Evolutionary conservation across 768 basidiomycete species (phyloP).

Genomic region (Agrocybe pediades): DNA sequence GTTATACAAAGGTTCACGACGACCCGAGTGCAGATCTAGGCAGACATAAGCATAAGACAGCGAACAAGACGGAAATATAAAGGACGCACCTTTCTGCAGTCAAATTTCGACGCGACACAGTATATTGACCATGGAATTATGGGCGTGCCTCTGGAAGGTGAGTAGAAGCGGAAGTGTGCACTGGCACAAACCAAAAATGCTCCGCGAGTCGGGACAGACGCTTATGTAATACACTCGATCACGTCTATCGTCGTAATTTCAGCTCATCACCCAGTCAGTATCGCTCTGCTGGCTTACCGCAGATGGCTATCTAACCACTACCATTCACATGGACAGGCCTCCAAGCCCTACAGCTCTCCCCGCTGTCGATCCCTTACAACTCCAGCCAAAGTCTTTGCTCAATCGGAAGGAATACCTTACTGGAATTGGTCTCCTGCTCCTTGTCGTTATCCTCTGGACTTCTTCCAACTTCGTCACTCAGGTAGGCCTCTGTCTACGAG

Average conservation of each 20-base stretch:
- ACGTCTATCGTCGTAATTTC: neutral
- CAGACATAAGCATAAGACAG: neutral
- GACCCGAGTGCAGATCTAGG: slow-evolving; percentile 7
- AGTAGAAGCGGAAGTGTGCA: neutral
- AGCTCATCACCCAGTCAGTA: neutral
- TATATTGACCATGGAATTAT: slow-evolving; percentile 16
- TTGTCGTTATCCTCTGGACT: slow-evolving; percentile 90
- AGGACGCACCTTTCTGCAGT: slow-evolving; percentile 8
- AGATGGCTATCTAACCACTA: neutral
- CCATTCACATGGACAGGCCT: slow-evolving; percentile 12
- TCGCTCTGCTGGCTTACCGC: neutral
- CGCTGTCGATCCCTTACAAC: neutral
- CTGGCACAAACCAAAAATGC: neutral
- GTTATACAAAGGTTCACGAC: slow-evolving; percentile 6
- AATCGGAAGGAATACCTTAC: slow-evolving; percentile 40
- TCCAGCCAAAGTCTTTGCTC: slow-evolving; percentile 3
- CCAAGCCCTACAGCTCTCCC: neutral
- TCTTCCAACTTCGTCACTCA: slow-evolving; percentile 86
- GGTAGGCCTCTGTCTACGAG: slow-evolving; percentile 36
- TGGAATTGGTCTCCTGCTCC: slow-evolving; percentile 69
- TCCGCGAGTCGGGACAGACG: neutral
- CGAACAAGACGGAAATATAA: neutral
- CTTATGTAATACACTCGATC: neutral
- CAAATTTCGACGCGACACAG: slow-evolving; percentile 1
- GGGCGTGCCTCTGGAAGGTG: neutral